These are phyloP conservation scores for Exidia glandulosa DNA, from an alignment of 768 basidiomycete species.

Conservation along the genomic window DNA sequence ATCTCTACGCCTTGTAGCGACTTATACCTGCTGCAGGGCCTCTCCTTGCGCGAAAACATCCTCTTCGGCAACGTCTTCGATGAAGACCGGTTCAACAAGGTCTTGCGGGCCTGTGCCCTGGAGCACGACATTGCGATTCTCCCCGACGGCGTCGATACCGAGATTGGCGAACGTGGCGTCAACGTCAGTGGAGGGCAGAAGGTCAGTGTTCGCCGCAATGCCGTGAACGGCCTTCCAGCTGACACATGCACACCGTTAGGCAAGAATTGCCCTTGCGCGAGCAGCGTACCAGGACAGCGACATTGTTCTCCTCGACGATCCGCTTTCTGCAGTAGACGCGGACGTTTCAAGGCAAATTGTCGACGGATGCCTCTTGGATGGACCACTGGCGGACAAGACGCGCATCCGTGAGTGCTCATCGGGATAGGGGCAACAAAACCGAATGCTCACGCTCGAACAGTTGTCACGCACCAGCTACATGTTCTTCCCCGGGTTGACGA, in stretches of 20 bases:
- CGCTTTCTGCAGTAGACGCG: slow-evolving; percentile 68
- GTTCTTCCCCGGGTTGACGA: slow-evolving; percentile 8
- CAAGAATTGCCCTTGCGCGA: slow-evolving; percentile 62
- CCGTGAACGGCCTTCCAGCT: background rate
- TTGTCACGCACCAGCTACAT: slow-evolving; percentile 13
- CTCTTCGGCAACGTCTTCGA: slow-evolving; percentile 31
- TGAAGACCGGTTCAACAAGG: slow-evolving; percentile 7
- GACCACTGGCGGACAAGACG: slow-evolving; percentile 16
- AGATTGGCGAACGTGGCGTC: slow-evolving; percentile 81
- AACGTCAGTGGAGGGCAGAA: slow-evolving; percentile 32
- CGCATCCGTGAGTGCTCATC: slow-evolving; percentile 11
- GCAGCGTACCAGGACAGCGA: slow-evolving; percentile 66
- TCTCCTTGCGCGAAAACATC: slow-evolving; percentile 31
- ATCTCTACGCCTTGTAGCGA: background rate
- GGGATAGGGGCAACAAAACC: background rate
- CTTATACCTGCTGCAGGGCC: slow-evolving; percentile 4
- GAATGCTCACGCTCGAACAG: background rate
- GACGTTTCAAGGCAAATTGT: slow-evolving; percentile 60
- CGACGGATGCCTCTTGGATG: slow-evolving; percentile 40
- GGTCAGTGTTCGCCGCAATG: slow-evolving; percentile 6
- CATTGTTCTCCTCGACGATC: slow-evolving; percentile 72
- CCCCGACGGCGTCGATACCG: slow-evolving; percentile 69
- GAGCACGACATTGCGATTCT: slow-evolving; percentile 62
- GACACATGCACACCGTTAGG: slow-evolving; percentile 27
- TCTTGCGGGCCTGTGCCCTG: slow-evolving; percentile 45